These are phyloP conservation scores for Capsella bursapastoris DNA, from an alignment of 345 rosid genomes.

Conservation along the genomic window DNA sequence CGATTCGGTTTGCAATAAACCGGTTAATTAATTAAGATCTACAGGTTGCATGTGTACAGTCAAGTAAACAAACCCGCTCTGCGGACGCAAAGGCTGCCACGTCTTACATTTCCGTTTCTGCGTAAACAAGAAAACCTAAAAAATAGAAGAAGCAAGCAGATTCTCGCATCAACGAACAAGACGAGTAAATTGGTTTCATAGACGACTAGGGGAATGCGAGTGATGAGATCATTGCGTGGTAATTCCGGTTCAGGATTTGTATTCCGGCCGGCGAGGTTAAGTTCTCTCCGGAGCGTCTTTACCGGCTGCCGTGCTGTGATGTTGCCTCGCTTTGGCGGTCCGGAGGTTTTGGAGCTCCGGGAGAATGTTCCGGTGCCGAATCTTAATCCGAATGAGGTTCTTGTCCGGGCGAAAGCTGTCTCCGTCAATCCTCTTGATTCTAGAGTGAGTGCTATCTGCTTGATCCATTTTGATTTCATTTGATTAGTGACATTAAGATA, in stretches of 20 bases:
- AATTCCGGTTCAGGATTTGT: constrained; percentile 6
- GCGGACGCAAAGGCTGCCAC: constrained; percentile 51
- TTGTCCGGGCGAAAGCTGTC: constrained; percentile 85
- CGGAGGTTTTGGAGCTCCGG: constrained; percentile 83
- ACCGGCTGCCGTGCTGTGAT: constrained; percentile 86
- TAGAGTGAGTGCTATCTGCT: constrained; percentile 59
- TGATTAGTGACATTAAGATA: constrained; percentile 25
- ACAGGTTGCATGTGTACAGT: constrained; percentile 28
- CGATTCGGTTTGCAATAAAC: constrained; percentile 9
- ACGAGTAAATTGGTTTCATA: constrained; percentile 23
- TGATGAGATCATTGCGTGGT: constrained; percentile 31
- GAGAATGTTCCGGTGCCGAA: constrained; percentile 73
- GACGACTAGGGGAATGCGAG: constrained; percentile 44
- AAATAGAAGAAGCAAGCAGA: constrained; percentile 26
- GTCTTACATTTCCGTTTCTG: constrained; percentile 35
- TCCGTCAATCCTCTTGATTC: constrained; percentile 93
- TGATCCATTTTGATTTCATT: constrained; percentile 29
- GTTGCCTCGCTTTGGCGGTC: constrained; percentile 88
- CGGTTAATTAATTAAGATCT: constrained; percentile 19
- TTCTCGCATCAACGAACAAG: constrained; percentile 39
- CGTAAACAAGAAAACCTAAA: not conserved
- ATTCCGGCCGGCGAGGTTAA: constrained; percentile 34
- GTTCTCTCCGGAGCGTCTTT: constrained; percentile 52
- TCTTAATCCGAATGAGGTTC: constrained; percentile 77
- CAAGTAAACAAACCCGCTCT: constrained; percentile 37